These are phyloP conservation scores for Schizophyllum amplum DNA, from an alignment of 1,284 basidiomycete species.

Conservation along the genomic window DNA sequence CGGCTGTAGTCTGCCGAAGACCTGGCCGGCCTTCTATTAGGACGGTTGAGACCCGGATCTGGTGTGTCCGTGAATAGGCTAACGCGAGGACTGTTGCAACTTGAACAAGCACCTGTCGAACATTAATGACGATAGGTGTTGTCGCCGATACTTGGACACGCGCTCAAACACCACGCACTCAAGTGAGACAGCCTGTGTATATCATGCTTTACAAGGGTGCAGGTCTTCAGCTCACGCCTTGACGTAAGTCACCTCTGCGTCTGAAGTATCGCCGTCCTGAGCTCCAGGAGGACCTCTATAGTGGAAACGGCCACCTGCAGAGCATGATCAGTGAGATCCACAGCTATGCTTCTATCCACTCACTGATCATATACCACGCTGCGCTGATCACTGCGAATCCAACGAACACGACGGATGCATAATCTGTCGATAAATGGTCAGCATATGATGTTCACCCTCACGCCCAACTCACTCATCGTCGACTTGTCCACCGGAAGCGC, in stretches of 20 bases:
- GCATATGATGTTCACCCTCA: not conserved
- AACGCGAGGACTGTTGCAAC: no score
- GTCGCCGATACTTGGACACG: no score
- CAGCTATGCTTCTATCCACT: not conserved
- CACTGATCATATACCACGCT: conserved; percentile 51
- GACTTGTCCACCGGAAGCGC: conserved; percentile 36
- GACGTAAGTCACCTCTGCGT: not conserved
- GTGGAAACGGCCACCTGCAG: not conserved
- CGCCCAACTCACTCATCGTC: conserved; percentile 36
- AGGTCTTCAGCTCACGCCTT: not conserved
- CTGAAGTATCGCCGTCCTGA: not conserved
- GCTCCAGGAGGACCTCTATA: not conserved
- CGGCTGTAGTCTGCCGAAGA: no score
- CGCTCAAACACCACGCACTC: no score
- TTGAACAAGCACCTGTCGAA: no score
- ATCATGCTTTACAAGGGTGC: no score
- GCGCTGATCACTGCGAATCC: conserved; percentile 46
- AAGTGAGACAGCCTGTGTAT: no score
- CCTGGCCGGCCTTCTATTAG: no score
- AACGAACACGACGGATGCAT: conserved; percentile 55
- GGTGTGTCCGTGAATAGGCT: no score
- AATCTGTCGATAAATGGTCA: conserved; percentile 28
- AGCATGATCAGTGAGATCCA: not conserved
- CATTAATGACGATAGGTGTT: no score
- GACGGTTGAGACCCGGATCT: no score